A percentile compares a stretch with the other conserved stretches of the same genome.
Conservation (phyloP, 2,329 filamentous ascomycete species). For the Chrysoporthe cubensis region DNA sequence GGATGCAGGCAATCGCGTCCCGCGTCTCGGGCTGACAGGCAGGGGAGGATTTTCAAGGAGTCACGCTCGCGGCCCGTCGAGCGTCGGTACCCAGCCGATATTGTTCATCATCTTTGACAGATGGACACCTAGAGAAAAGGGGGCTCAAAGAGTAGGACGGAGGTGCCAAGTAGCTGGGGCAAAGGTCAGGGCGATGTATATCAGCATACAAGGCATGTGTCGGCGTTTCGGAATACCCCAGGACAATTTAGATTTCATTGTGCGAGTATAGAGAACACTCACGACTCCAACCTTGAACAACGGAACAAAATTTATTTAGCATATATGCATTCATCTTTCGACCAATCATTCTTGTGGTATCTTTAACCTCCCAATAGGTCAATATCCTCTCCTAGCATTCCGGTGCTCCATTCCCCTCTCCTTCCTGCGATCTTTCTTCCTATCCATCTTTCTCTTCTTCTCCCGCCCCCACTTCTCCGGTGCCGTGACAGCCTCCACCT, state of each 20-base stretch:
- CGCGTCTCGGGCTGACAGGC: background rate
- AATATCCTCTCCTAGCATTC: constrained; percentile 73
- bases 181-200: background rate
- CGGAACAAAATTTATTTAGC: background rate
- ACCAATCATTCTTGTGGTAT: background rate
- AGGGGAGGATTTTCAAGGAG: background rate
- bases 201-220: background rate
- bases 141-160: too few relatives aligned
- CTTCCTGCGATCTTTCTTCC: constrained; percentile 83
- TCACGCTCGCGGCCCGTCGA: background rate
- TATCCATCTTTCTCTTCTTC: constrained; percentile 83
- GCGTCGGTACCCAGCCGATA: too few relatives aligned
- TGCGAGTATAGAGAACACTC: constrained; percentile 24
- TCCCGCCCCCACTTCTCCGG: constrained; percentile 78
- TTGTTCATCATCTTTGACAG: too few relatives aligned
- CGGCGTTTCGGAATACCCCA: constrained; percentile 13
- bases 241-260: constrained; percentile 16
- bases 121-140: too few relatives aligned
- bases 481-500: constrained; percentile 81
- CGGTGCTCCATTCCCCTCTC: constrained; percentile 75
- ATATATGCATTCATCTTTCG: background rate
- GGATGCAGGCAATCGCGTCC: background rate
- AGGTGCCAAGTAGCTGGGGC: too few relatives aligned
- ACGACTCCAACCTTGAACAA: background rate
- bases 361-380: constrained; percentile 34